phyloP scores from a whole-genome alignment of 2,329 filamentous ascomycete genomes.

The Ascosphaera apis region DNA sequence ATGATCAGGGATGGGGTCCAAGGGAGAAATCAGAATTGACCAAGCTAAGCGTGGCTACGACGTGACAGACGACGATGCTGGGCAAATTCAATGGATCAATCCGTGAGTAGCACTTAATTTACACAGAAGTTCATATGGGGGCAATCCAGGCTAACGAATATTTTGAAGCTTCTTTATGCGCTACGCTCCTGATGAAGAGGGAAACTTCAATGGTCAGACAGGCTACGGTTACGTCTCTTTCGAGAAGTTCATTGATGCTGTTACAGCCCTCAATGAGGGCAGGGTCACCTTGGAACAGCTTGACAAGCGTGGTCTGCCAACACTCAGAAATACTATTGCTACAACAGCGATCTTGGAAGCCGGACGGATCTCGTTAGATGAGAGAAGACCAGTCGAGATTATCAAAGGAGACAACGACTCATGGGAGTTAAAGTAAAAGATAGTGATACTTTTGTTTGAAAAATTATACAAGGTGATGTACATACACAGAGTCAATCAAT shows the following conservation, averaged over 20 bases:
- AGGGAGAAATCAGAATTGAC: slow-evolving; percentile 71
- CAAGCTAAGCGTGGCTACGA: slow-evolving; percentile 91
- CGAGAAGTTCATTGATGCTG: slow-evolving; percentile 87
- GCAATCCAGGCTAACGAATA: neutral
- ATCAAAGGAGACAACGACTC: slow-evolving; percentile 11
- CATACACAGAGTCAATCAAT: neutral
- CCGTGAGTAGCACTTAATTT: slow-evolving; percentile 27
- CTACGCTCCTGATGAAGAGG: slow-evolving; percentile 82
- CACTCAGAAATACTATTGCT: slow-evolving; percentile 67
- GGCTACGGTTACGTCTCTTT: slow-evolving; percentile 89
- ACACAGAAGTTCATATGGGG: neutral
- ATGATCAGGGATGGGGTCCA: slow-evolving; percentile 41
- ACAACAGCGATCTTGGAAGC: slow-evolving; percentile 84
- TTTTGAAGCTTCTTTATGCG: slow-evolving; percentile 54
- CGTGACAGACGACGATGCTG: slow-evolving; percentile 56
- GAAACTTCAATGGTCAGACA: slow-evolving; percentile 75
- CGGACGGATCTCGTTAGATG: slow-evolving; percentile 62
- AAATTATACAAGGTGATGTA: neutral
- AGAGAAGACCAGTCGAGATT: slow-evolving; percentile 55
- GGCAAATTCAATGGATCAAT: slow-evolving; percentile 59
- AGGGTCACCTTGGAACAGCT: slow-evolving; percentile 49
- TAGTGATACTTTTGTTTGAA: neutral
- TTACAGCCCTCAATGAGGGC: slow-evolving; percentile 54
- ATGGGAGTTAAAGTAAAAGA: slow-evolving; percentile 39
- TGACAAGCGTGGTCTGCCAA: slow-evolving; percentile 61